A percentile compares a stretch with the other conserved stretches of the same genome.
phyloP scores from a whole-genome alignment of 345 rosid genomes.

The Bruguiera parviflora region DNA sequence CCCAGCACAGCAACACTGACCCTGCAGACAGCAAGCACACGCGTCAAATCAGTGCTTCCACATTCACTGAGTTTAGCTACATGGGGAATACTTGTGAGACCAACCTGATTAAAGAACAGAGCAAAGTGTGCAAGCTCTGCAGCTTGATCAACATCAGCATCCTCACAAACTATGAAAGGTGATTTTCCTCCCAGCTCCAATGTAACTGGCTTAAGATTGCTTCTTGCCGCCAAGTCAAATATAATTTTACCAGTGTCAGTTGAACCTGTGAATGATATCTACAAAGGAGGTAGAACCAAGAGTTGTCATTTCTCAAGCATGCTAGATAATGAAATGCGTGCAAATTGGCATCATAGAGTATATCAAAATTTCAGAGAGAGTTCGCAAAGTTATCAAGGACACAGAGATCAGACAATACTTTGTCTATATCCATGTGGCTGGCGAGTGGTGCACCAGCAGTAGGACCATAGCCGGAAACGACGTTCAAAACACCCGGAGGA shows the following conservation, averaged over 20 bases:
- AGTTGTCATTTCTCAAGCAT: background rate
- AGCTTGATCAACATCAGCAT: constrained; percentile 28
- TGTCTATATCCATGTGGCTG: constrained; percentile 89
- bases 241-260: constrained; percentile 28
- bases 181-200: constrained; percentile 36
- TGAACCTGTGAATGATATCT: constrained; percentile 31
- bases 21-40: constrained; percentile 17
- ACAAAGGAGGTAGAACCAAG: background rate
- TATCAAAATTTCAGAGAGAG: background rate
- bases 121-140: constrained; percentile 28
- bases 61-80: background rate
- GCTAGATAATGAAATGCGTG: background rate
- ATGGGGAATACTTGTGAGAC: background rate
- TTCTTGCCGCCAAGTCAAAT: constrained; percentile 24
- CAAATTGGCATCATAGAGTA: too few relatives aligned
- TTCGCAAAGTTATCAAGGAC: background rate
- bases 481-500: constrained; percentile 84
- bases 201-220: constrained; percentile 32
- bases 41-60: background rate
- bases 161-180: constrained; percentile 29
- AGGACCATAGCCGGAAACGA: constrained; percentile 81
- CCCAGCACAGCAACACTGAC: constrained; percentile 33
- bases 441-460: constrained; percentile 89
- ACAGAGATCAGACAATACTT: constrained; percentile 15
- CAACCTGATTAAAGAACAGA: constrained; percentile 32